Base-by-base conservation (phyloP, 164 flowering plant species). In the Sextonia rubra region DNA sequence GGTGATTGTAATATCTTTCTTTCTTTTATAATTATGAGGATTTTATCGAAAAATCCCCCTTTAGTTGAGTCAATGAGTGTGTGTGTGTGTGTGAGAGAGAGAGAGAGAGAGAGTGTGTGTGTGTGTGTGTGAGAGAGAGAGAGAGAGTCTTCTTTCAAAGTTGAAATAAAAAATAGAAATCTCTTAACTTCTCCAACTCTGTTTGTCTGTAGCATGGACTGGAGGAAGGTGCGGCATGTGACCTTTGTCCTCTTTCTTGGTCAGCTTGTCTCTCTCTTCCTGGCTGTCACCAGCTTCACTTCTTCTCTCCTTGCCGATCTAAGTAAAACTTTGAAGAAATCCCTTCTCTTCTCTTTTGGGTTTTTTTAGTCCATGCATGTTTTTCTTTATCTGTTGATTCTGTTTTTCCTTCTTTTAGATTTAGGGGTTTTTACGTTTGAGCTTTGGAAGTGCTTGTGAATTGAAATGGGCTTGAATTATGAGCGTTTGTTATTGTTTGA, bases 281-380 rank as follows among this genome's bases (percentile, higher is more conserved):
- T 86, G 22, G 85, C 94, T 1, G 68, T 83, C 15, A 56, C 71
- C 37, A 80, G 84, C 77, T 82, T n/a, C 81, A 74, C 82, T 76
- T 79, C 94, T 1, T 90, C 91, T 47, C 77, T 88, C 8, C 69
- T 90, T 17, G 83, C 90, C 37, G 58, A 71, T 76, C 84, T 83
- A 14, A 88, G 90, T 88, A 79, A 18, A 37, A 17, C 1, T 49
- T 47, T n/a, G n/a, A n/a, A n/a, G n/a, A n/a, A 17, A 1, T 4
- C 68, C 25, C 2, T 65, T 64, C 18, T 27, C 4, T 23, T 55
- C 49, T 63, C 48, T 48, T 48, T 30, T 17, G 14, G 27, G n/a
- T 58, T 48, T 48, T 30, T 17, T 47, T 15, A 11, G 27, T n/a
- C n/a, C 65, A 62, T 12, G 17, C 26, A 14, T 23, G 27, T 27